phyloP scores from a whole-genome alignment of 2,329 filamentous ascomycete genomes.

The Emericellopsis cladophorae region DNA sequence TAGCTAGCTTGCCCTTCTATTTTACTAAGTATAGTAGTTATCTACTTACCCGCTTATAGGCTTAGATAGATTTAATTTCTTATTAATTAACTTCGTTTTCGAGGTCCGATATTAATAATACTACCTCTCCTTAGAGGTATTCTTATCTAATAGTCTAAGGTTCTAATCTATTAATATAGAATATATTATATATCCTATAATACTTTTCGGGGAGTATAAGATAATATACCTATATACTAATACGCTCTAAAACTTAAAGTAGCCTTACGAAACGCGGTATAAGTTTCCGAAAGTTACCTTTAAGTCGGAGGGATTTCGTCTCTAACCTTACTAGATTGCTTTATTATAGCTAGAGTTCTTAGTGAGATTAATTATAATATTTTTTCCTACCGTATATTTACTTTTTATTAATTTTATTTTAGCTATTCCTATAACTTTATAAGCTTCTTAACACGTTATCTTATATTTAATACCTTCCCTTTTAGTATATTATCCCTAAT shows the following conservation, averaged over 20 bases:
- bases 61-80: conserved; percentile 2
- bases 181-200: background rate
- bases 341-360: background rate
- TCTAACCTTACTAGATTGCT: no score
- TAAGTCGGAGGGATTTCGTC: no score
- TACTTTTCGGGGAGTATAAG: background rate
- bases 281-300: background rate
- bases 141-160: background rate
- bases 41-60: no score
- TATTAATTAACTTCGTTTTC: conserved; percentile 1
- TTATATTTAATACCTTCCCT: no score
- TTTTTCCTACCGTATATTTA: background rate
- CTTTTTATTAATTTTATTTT: no score
- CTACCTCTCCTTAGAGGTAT: conserved; percentile 4
- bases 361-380: background rate
- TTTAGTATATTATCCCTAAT: background rate
- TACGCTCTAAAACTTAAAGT: no score
- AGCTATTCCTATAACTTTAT: no score
- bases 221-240: background rate
- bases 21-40: no score
- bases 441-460: background rate
- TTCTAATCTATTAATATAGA: background rate
- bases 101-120: background rate
- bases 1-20: no score
- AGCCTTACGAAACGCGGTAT: no score